These are phyloP conservation scores for Gleditsia sinensis DNA, from an alignment of 306 rosid genomes.

Conservation along the genomic window DNA sequence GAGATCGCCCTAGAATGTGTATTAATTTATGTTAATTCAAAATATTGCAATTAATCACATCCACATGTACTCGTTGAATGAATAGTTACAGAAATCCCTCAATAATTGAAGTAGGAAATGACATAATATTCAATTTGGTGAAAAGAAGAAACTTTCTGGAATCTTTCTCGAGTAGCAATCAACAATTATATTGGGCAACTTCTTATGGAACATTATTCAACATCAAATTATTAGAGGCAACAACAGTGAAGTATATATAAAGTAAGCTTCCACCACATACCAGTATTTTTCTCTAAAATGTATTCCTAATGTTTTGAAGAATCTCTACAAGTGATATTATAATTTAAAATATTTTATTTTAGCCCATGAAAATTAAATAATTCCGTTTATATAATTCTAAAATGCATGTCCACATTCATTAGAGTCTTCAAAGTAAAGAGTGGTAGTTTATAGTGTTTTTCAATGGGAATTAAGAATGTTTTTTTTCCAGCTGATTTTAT, in stretches of 20 bases:
- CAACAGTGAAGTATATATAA: constrained; percentile 45
- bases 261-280: constrained; percentile 35
- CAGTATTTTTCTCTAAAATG: not conserved
- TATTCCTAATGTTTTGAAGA: constrained; percentile 40
- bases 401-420: too few relatives aligned
- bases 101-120: constrained; percentile 49
- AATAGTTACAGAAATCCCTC: not conserved
- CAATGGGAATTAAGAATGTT: too few relatives aligned
- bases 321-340: constrained; percentile 17
- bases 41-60: constrained; percentile 11
- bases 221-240: constrained; percentile 37
- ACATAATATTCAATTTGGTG: constrained; percentile 39
- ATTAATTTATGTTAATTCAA: not conserved
- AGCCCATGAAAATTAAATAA: not conserved
- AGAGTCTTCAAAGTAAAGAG: too few relatives aligned
- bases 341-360: not conserved
- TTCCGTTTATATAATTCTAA: not conserved
- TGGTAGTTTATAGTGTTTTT: too few relatives aligned
- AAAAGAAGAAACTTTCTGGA: constrained; percentile 20
- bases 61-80: constrained; percentile 11
- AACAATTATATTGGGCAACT: constrained; percentile 27
- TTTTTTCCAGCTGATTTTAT: too few relatives aligned
- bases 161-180: constrained; percentile 28
- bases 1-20: constrained; percentile 17
- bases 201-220: constrained; percentile 34